Evolutionary conservation across 352 stramenopile genomes (phyloP), one percentile per base, ranked within the genome.

Genomic region (Pythium plurisporium): DNA sequence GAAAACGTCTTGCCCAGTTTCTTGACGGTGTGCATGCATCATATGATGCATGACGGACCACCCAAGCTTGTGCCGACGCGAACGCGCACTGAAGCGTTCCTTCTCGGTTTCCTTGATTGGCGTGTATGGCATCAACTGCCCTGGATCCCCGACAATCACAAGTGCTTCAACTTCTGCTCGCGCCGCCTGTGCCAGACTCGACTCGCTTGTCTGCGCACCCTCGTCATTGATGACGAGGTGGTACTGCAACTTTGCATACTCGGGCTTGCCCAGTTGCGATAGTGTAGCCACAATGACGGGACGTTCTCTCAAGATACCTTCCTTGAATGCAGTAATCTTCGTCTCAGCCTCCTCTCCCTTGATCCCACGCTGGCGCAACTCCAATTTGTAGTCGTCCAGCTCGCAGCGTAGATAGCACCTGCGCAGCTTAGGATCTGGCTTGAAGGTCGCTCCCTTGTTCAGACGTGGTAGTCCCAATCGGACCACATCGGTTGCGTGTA

Each of bases 161-260:
- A 55, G 10, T 25, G 22, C 36, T 11, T 33, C 19, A 11, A 19
- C 23, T 15, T 43, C 20, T 5, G n/a, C 2, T 3, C 33, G 23
- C 31, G 44, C 19, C 31, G 36, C 30, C 34, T 45, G 36, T 5
- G 34, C 4, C 22, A 47, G 34, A 34, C 20, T 34, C 5, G 49
- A 22, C 19, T 59, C 51, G 10, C 27, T 4, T 1, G 41, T 49
- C 22, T 59, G 51, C 1, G 26, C 51, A 5, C 26, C 51, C 25
- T 59, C 51, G 20, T 59, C 51, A 42, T 50, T 50, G 9, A 59
- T 43, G 3, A 50, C 51, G 12, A 50, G 19, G 20, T 59, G 51
- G 6, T 43, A 23, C 40, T 50, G 6, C 11, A 50, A 27, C 12
- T 50, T 5, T 11, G 5, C 3, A 12, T 34, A 50, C 5, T 50